Conservation (phyloP, 495 filamentous ascomycete species). For the Aspergillus cristatus region DNA sequence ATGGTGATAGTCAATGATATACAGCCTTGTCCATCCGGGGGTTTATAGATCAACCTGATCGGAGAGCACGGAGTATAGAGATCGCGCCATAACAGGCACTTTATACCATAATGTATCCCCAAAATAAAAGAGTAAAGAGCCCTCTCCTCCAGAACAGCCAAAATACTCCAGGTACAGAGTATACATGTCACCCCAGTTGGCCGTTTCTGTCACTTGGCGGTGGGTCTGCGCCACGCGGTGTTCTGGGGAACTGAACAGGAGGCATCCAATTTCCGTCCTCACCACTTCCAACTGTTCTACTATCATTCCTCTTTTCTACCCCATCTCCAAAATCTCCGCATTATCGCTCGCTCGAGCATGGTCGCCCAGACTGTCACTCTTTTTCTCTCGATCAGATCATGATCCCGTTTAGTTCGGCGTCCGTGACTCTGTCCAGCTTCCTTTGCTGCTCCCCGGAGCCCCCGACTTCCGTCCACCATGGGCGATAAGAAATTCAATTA, state of each 20-base stretch:
- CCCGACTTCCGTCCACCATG: slow-evolving; percentile 30
- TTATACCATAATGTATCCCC: no score
- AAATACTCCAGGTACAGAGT: no score
- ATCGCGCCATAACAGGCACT: no score
- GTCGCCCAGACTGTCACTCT: slow-evolving; percentile 17
- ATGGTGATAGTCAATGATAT: no score
- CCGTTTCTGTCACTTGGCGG: no score
- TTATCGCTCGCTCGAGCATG: slow-evolving; percentile 17
- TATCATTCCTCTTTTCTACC: neutral
- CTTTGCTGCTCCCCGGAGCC: slow-evolving; percentile 27
- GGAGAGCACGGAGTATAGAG: no score
- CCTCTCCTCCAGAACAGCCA: no score
- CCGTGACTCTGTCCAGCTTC: slow-evolving; percentile 19
- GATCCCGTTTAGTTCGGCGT: slow-evolving; percentile 27
- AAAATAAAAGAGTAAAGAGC: no score
- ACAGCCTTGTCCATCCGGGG: no score
- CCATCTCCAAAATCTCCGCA: slow-evolving; percentile 5
- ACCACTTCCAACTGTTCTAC: neutral
- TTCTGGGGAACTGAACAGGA: neutral
- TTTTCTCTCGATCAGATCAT: slow-evolving; percentile 36
- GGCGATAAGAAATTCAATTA: slow-evolving; percentile 53
- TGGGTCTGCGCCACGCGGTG: no score
- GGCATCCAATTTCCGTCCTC: slow-evolving; percentile 1
- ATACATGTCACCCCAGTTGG: no score
- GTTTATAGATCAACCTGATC: no score